phyloP scores from a whole-genome alignment of 2,329 filamentous ascomycete species.

The Escovopsis sp. region DNA sequence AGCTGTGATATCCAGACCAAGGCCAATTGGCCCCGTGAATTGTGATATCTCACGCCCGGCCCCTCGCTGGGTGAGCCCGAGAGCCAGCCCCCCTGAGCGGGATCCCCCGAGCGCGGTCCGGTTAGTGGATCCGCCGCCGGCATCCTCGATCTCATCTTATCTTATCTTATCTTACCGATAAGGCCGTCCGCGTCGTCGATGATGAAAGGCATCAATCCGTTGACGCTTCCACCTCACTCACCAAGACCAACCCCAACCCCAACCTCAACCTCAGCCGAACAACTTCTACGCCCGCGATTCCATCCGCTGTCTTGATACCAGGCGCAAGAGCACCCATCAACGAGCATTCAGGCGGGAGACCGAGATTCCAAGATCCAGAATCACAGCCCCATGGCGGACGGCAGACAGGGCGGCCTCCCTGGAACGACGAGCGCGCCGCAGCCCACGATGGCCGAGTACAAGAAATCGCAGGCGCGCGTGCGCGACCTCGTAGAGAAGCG shows the following conservation, averaged over 20 bases:
- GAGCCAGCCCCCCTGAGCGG: too few species aligned
- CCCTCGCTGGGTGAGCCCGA: too few species aligned
- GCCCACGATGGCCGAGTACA: constrained; percentile 31
- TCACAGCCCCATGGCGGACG: constrained; percentile 19
- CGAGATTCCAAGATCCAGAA: background rate
- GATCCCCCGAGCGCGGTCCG: too few species aligned
- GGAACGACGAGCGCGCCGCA: constrained; percentile 13
- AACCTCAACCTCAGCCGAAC: too few species aligned
- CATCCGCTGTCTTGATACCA: too few species aligned
- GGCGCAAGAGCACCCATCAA: background rate
- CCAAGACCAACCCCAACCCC: background rate
- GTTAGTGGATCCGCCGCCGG: too few species aligned
- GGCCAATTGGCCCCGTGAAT: too few species aligned
- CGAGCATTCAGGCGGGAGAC: background rate
- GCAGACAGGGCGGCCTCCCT: constrained; percentile 12
- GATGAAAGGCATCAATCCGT: background rate
- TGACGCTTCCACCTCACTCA: background rate
- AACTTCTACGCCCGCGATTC: too few species aligned
- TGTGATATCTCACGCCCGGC: too few species aligned
- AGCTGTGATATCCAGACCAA: too few species aligned
- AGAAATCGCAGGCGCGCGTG: constrained; percentile 33
- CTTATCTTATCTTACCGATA: background rate
- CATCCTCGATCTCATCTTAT: background rate
- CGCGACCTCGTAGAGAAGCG: constrained; percentile 33
- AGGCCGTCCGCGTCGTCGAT: background rate